These are phyloP conservation scores for Podospora tetraspora DNA, from an alignment of 495 filamentous ascomycete species.

Conservation along the genomic window DNA sequence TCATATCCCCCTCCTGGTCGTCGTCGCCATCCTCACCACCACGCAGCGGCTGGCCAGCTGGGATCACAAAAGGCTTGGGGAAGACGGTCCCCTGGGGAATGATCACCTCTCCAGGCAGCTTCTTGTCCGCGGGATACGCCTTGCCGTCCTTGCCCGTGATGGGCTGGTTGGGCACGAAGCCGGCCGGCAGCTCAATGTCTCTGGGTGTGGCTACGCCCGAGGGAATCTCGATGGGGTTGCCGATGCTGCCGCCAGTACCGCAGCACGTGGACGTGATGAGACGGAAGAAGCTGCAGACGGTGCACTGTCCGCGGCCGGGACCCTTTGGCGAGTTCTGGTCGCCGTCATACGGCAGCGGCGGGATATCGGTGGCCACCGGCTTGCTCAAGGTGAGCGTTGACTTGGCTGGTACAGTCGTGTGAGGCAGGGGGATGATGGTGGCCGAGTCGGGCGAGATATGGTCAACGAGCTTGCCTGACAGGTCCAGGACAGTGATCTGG, in stretches of 20 bases:
- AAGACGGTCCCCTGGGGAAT: neutral
- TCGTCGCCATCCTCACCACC: neutral
- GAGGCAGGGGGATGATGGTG: neutral
- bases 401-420: neutral
- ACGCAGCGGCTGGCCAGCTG: neutral
- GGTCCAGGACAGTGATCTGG: slow-evolving; percentile 10
- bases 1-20: neutral
- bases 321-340: neutral
- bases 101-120: neutral
- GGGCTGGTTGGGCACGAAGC: neutral
- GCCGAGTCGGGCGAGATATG: neutral
- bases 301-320: neutral
- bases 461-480: neutral
- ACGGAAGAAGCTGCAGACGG: neutral
- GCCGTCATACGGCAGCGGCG: neutral
- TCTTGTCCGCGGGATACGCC: neutral
- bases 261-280: neutral
- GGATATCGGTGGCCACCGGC: neutral
- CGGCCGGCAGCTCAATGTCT: neutral
- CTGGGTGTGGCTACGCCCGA: neutral
- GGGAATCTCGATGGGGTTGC: neutral
- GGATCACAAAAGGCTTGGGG: neutral
- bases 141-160: neutral
- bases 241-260: neutral
- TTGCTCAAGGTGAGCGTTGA: neutral